These are phyloP conservation scores for Metarhizium sp. DNA, from an alignment of 2,329 filamentous ascomycete species.

Conservation along the genomic window DNA sequence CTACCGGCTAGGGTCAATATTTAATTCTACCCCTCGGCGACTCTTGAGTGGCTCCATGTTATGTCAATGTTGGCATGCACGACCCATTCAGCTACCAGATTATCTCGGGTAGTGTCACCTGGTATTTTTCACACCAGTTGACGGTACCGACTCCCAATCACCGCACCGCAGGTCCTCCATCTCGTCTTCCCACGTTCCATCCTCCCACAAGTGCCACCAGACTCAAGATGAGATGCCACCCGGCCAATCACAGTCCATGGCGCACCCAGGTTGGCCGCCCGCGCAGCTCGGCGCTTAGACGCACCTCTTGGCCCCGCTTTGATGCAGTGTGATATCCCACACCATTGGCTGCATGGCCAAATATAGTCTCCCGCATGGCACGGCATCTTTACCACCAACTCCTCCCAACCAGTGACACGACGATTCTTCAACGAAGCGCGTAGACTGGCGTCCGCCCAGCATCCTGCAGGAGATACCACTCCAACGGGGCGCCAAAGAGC, in stretches of 20 bases:
- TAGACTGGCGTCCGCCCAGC: not conserved
- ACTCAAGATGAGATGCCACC: too few species aligned
- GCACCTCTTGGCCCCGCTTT: not conserved
- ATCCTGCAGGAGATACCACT: not conserved
- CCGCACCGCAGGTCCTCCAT: too few species aligned
- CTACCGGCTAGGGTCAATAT: too few species aligned
- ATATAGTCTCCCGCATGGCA: not conserved
- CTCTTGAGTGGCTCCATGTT: too few species aligned
- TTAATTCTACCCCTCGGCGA: too few species aligned
- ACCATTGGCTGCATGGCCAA: not conserved
- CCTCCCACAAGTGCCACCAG: too few species aligned
- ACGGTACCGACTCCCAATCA: too few species aligned
- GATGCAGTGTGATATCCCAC: not conserved
- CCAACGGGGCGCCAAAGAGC: not conserved
- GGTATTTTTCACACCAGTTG: too few species aligned
- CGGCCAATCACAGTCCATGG: not conserved
- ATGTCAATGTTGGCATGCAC: too few species aligned
- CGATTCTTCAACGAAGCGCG: not conserved
- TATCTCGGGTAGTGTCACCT: too few species aligned
- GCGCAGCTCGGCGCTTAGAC: constrained; percentile 1
- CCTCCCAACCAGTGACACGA: not conserved
- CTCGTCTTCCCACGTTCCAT: too few species aligned
- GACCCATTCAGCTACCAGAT: too few species aligned
- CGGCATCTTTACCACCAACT: not conserved
- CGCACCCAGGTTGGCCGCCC: not conserved